A percentile compares a stretch with the other conserved stretches of the same genome.
Evolutionary conservation across 2,329 filamentous ascomycete species (phyloP).

Genomic region (Alternaria brassicae): DNA sequence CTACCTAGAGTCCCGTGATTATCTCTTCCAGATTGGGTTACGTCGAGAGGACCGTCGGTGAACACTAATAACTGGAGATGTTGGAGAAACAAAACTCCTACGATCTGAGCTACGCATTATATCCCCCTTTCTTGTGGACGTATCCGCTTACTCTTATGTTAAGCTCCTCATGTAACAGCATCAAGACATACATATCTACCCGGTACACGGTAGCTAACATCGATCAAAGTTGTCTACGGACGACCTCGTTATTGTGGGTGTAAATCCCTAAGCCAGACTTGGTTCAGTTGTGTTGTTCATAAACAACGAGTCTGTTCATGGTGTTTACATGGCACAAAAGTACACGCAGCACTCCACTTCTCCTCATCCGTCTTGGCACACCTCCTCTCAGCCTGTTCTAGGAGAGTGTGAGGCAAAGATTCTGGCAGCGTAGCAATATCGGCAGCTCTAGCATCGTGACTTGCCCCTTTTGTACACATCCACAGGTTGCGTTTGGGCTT

Average conservation of each 20-base stretch:
- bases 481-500: too few relatives aligned
- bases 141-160: neutral
- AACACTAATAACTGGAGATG: neutral
- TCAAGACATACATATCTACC: neutral
- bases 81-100: neutral
- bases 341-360: neutral
- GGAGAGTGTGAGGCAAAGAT: too few relatives aligned
- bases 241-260: neutral
- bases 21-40: neutral
- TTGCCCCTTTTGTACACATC: too few relatives aligned
- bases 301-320: neutral
- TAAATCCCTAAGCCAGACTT: neutral
- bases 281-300: neutral
- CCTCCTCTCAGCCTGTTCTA: neutral
- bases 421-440: too few relatives aligned
- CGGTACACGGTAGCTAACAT: neutral
- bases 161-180: neutral
- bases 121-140: too few relatives aligned
- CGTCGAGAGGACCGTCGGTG: neutral
- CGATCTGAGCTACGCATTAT: neutral
- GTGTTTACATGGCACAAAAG: neutral
- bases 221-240: neutral
- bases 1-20: neutral
- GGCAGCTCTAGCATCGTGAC: too few relatives aligned
- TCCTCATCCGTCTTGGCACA: neutral